Conservation (phyloP, 129 eudicot genomes). For the Scalesia atractyloides region DNA sequence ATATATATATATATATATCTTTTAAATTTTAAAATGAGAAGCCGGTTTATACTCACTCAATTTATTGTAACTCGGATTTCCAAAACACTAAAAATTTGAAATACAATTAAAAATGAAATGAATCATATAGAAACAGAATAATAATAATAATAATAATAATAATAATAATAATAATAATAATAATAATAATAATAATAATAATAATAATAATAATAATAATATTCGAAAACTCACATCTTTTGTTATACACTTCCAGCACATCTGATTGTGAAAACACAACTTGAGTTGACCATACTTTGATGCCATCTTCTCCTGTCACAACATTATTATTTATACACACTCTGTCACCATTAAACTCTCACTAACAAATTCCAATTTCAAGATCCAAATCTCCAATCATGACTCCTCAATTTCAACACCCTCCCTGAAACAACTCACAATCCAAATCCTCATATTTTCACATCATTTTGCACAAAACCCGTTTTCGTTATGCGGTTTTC, state of each 20-base stretch:
- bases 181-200: not conserved
- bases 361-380: conserved; percentile 18
- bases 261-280: conserved; percentile 23
- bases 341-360: not conserved
- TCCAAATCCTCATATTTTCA: conserved; percentile 1
- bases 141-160: not conserved
- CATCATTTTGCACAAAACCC: not conserved
- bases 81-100: not conserved
- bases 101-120: not conserved
- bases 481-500: too few species aligned
- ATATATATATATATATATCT: too few species aligned
- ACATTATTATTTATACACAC: conserved; percentile 15
- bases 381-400: conserved; percentile 32
- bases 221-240: conserved; percentile 30
- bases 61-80: too few species aligned
- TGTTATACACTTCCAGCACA: conserved; percentile 27
- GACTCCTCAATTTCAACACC: conserved; percentile 14
- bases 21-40: too few species aligned
- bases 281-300: conserved; percentile 31
- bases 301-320: conserved; percentile 12
- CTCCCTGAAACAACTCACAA: not conserved
- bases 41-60: too few species aligned
- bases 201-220: not conserved
- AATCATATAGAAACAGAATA: not conserved
- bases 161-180: not conserved